Base-by-base conservation (phyloP, 495 filamentous ascomycete genomes). In the Hapsidospora chrysogenum region DNA sequence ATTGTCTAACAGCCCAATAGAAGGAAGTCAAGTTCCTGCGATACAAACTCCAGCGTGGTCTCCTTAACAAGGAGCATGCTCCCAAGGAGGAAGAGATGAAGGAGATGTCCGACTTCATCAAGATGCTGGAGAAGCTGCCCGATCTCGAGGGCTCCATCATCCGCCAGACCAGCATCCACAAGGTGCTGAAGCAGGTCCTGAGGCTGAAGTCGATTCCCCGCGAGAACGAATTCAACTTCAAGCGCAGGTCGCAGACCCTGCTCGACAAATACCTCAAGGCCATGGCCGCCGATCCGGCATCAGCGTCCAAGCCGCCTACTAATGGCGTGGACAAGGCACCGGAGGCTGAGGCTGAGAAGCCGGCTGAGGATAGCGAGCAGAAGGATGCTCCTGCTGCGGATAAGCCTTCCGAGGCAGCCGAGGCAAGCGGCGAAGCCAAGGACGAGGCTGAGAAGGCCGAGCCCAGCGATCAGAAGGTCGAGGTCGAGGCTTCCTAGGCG, bases 31-130 rank as follows among this genome's bases (percentile, higher is more conserved):
- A 92, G 3, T 92, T 83, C 57, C 64, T 87, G 27, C 77, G 86
- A 33, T 85, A 95, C 58, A 78, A 80, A 50, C 74, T 95, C 15
- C 86, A 95, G 50, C 85, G 86, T 50, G 86, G 83, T 0, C 81
- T 95, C 43, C 70, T 95, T 14, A 79, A 78, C 11, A 68, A 78
- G 13, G 84, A 92, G 39, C 68, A 74, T 35, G 68, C 72, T 16
- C 86, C 86, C 13, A 78, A 84, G 57, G 78, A 79, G 40, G 78
- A 84, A n/a, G 86, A 92, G 51, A 92, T 92, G 85, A 68, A 68
- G 21, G 46, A 54, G 9, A 92, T 94, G 83, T 75, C 78, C 6
- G 72, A 75, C 13, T 85, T 76, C 51, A 64, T 93, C 31, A 66
- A 60, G 18, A 84, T 85, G 50, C 68, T 95, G 4, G 86, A 95